phyloP scores from a whole-genome alignment of 225 moss, liverwort and hornwort species.

The Marchantia polymorpha region DNA sequence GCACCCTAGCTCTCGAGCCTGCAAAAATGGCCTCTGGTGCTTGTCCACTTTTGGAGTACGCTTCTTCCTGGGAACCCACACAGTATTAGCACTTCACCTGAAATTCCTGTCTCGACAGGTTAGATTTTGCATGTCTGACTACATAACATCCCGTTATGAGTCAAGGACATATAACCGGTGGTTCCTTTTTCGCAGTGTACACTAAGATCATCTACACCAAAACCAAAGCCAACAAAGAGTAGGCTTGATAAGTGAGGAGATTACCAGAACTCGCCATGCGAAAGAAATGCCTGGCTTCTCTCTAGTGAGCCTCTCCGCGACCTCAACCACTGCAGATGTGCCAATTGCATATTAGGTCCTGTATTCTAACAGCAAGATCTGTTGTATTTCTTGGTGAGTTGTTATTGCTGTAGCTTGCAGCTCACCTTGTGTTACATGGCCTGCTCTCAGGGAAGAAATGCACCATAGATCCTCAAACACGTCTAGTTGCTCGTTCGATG shows the following conservation, averaged over 20 bases:
- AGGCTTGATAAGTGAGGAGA: neutral
- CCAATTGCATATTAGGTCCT: neutral
- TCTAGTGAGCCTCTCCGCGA: slow-evolving; percentile 48
- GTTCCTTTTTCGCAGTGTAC: too few relatives aligned
- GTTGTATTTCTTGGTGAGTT: too few relatives aligned
- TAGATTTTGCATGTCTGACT: too few relatives aligned
- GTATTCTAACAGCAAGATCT: neutral
- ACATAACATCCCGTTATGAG: too few relatives aligned
- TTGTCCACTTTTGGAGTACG: slow-evolving; percentile 50
- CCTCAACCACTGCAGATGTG: slow-evolving; percentile 46
- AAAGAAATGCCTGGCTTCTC: slow-evolving; percentile 58
- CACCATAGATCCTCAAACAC: slow-evolving; percentile 85
- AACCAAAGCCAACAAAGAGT: too few relatives aligned
- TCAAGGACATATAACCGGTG: too few relatives aligned
- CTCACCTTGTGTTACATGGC: slow-evolving; percentile 51
- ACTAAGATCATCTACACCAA: too few relatives aligned
- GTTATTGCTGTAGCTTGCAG: too few relatives aligned
- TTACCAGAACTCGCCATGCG: slow-evolving; percentile 68
- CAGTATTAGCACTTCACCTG: neutral
- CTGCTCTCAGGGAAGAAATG: slow-evolving; percentile 48
- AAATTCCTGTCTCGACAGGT: too few relatives aligned
- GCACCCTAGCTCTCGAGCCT: slow-evolving; percentile 30
- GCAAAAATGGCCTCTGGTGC: slow-evolving; percentile 46
- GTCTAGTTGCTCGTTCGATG: slow-evolving; percentile 76
- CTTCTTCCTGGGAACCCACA: slow-evolving; percentile 44